Conservation (phyloP, 768 basidiomycete species). For the Trametes coccinea region DNA sequence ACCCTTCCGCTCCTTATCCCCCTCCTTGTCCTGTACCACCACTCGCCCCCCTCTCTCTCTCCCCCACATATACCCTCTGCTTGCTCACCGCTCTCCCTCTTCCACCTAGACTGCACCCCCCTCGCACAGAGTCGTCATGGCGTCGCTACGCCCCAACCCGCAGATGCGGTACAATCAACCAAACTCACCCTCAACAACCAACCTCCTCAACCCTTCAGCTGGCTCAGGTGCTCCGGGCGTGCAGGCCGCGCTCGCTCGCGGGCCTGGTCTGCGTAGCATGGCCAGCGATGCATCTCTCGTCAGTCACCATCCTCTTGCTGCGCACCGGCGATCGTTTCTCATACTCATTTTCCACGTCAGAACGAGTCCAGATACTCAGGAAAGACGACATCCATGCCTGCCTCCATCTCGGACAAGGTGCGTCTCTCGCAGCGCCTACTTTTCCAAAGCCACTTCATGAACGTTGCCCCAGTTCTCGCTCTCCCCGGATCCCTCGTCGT, state of each 20-base stretch:
- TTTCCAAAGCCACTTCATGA: background rate
- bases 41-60: background rate
- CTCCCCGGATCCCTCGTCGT: conserved; percentile 68
- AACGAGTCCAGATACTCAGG: conserved; percentile 23
- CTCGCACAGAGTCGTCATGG: conserved; percentile 16
- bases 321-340: background rate
- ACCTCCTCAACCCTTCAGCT: conserved; percentile 21
- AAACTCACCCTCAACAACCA: conserved; percentile 23
- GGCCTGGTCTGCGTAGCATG: conserved; percentile 19
- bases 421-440: background rate
- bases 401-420: conserved; percentile 29
- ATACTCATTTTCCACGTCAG: conserved; percentile 9
- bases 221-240: conserved; percentile 16
- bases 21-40: conserved; percentile 6
- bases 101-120: background rate
- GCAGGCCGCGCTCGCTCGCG: conserved; percentile 21
- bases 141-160: conserved; percentile 21
- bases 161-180: conserved; percentile 17
- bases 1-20: conserved; percentile 14
- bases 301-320: background rate
- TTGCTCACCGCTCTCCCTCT: background rate
- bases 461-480: conserved; percentile 57
- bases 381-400: conserved; percentile 17
- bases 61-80: conserved; percentile 15
- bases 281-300: conserved; percentile 27